Evolutionary conservation across 345 rosid species (phyloP), one percentile per base, ranked within the genome.

Genomic region (Excoecaria agallocha): DNA sequence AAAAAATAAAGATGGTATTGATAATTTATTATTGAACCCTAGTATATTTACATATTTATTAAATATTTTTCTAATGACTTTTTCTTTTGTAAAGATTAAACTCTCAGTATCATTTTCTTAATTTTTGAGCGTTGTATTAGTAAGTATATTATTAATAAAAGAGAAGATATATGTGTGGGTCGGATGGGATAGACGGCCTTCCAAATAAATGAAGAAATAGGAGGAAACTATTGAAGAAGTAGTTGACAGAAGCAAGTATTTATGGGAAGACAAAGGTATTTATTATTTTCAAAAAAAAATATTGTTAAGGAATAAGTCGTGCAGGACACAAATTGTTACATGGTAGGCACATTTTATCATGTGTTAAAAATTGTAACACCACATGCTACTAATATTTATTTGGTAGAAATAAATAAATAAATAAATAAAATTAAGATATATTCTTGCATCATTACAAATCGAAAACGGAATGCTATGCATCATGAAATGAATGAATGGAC

Each of bases 231-330:
- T 25, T 25, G 15, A 37, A 37, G 8, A 50, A 19, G 3, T 52
- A 55, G 45, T 20, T 37, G 68, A 73, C 62, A 50, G 39, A 51
- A 25, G 8, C 11, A 45, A 54, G 22, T 15, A 20, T 50, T 75
- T n/a, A 52, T 49, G 51, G 38, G 48, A 59, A 59, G 38, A 48
- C 25, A 69, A 60, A 69, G 35, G 17, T 20, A 20, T 25, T 20
- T 0, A 37, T 52, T 41, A 30, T 30, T 55, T 13, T 39, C 0
- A 43, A 43, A 43, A 56, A 64, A 17, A 19, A 45, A 12, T 51
- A 20, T 63, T 3, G 80, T 73, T 73, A 35, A 71, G 80, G 48
- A 59, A 30, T 25, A 73, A 74, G 78, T 71, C 89, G 84, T 84
- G 75, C 35, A 66, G 85, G 82, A 79, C 80, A 77, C 85, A 67